phyloP scores from a whole-genome alignment of 805 yeast species.

The Hagleromyces aurorensis region DNA sequence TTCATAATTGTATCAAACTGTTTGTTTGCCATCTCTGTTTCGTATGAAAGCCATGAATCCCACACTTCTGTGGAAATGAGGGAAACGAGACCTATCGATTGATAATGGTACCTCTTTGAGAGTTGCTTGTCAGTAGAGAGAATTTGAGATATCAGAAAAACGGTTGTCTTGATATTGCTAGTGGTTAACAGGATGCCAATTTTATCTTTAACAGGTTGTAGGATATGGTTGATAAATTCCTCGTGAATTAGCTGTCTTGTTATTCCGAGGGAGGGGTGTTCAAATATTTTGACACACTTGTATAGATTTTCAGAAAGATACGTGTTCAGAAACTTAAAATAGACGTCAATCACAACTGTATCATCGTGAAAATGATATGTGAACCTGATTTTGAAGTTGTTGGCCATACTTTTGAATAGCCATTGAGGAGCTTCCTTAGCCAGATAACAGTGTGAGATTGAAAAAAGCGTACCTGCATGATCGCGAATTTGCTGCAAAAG shows the following conservation, averaged over 20 bases:
- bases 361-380: conserved; percentile 44
- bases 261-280: conserved; percentile 26
- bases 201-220: conserved; percentile 39
- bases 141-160: conserved; percentile 35
- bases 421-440: conserved; percentile 24
- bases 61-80: conserved; percentile 26
- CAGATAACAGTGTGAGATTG: too few species aligned
- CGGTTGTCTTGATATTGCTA: conserved; percentile 34
- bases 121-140: conserved; percentile 33
- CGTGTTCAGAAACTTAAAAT: conserved; percentile 41
- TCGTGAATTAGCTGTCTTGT: conserved; percentile 31
- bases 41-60: conserved; percentile 43
- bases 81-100: conserved; percentile 30
- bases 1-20: conserved; percentile 39
- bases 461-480: too few species aligned
- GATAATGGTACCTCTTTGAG: conserved; percentile 36
- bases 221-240: conserved; percentile 32
- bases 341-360: conserved; percentile 40
- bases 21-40: conserved; percentile 36
- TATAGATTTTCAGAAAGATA: conserved; percentile 37
- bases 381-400: conserved; percentile 42
- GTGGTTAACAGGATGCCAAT: conserved; percentile 29
- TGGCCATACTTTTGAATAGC: conserved; percentile 41
- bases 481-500: too few species aligned
- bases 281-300: conserved; percentile 35